Evolutionary conservation across 2,329 filamentous ascomycete genomes (phyloP).

Genomic region (Ceratocystis variospora): DNA sequence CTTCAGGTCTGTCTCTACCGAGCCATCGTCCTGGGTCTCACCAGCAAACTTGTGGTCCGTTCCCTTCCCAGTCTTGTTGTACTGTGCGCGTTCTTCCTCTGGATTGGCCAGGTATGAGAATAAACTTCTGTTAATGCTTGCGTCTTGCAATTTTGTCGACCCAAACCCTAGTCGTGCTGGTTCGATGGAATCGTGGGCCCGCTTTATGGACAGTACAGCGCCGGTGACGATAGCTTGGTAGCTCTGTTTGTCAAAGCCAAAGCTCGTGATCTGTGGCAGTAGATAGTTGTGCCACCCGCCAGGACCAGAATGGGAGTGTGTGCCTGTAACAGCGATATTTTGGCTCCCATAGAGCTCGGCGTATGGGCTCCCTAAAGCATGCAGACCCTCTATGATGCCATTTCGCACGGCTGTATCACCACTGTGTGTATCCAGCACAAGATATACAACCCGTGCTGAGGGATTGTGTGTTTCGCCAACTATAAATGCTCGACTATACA

Average conservation of each 20-base stretch:
- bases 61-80: constrained; percentile 29
- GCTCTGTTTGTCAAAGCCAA: constrained; percentile 75
- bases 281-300: constrained; percentile 93
- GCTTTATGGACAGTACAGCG: constrained; percentile 63
- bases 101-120: constrained; percentile 79
- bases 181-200: constrained; percentile 47
- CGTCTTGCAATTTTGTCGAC: constrained; percentile 45
- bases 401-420: constrained; percentile 80
- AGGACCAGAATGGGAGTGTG: constrained; percentile 83
- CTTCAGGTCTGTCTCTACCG: constrained; percentile 62
- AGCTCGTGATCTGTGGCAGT: constrained; percentile 75
- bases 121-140: constrained; percentile 72
- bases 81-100: constrained; percentile 52
- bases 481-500: constrained; percentile 84
- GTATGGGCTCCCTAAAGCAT: constrained; percentile 56
- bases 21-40: constrained; percentile 26
- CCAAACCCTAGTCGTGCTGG: constrained; percentile 56
- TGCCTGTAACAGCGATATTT: constrained; percentile 82
- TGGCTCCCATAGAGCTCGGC: constrained; percentile 55
- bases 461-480: constrained; percentile 54
- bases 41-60: background rate
- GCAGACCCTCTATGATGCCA: constrained; percentile 68
- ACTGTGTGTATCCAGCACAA: constrained; percentile 74
- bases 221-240: constrained; percentile 84
- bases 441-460: constrained; percentile 65